Percentiles rank a stretch among this genome's conserved stretches.
phyloP scores from a whole-genome alignment of 2,329 filamentous ascomycete species.

The Phoma herbarum region DNA sequence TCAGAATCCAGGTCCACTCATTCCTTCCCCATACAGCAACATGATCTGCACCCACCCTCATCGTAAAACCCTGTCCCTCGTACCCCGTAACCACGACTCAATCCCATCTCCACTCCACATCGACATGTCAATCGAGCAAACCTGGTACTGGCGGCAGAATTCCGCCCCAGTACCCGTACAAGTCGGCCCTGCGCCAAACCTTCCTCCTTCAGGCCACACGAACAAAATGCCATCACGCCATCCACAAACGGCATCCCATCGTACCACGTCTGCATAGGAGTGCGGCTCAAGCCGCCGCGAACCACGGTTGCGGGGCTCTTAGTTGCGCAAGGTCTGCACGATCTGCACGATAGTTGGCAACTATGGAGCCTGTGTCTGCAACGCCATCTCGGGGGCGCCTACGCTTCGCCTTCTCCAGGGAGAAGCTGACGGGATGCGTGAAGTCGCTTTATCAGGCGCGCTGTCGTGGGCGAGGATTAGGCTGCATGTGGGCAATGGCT shows the following conservation, averaged over 20 bases:
- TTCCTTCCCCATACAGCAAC: not conserved
- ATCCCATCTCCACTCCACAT: not conserved
- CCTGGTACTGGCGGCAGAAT: conserved; percentile 1
- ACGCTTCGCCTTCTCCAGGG: not conserved
- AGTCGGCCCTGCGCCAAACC: conserved; percentile 2
- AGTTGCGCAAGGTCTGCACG: not conserved
- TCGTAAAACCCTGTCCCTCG: not conserved
- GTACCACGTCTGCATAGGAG: conserved; percentile 1
- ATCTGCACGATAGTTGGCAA: not conserved
- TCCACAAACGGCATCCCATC: not conserved
- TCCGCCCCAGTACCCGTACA: not conserved
- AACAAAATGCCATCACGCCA: not conserved
- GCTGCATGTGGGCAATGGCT: not conserved
- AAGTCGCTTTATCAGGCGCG: not conserved
- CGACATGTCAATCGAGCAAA: not conserved
- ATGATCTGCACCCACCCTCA: not conserved
- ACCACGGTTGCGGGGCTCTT: not conserved
- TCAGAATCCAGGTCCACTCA: not conserved
- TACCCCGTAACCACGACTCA: not conserved
- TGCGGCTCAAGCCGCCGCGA: conserved; percentile 7
- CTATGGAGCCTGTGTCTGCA: not conserved
- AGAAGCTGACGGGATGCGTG: not conserved
- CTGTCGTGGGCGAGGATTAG: not conserved
- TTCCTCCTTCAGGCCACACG: not conserved
- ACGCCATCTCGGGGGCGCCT: not conserved